A percentile compares a stretch with the other conserved stretches of the same genome.
phyloP scores from a whole-genome alignment of 1,284 basidiomycete species.

The Rhizoctonia solani region DNA sequence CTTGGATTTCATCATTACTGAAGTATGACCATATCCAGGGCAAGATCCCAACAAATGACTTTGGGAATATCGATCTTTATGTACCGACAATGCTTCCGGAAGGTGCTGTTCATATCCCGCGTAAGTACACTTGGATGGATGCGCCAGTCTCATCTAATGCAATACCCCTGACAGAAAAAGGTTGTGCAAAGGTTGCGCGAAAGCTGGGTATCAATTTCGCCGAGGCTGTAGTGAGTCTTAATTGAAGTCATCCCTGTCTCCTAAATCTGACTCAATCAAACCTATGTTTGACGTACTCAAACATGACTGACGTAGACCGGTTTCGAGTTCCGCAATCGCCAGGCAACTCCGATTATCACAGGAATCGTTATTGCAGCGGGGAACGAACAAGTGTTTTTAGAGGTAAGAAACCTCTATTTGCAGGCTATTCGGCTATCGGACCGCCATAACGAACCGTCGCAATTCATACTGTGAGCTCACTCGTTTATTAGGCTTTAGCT shows the following conservation, averaged over 20 bases:
- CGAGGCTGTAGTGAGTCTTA: constrained; percentile 79
- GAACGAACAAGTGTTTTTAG: constrained; percentile 74
- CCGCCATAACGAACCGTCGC: background rate
- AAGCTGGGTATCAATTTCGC: constrained; percentile 87
- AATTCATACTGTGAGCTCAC: constrained; percentile 8
- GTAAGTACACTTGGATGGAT: constrained; percentile 54
- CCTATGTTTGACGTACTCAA: background rate
- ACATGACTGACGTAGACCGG: constrained; percentile 60
- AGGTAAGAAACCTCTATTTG: constrained; percentile 55
- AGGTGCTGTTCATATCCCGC: constrained; percentile 86
- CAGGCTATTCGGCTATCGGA: constrained; percentile 6
- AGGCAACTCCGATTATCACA: constrained; percentile 81
- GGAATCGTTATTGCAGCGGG: constrained; percentile 88
- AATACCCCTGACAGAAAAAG: constrained; percentile 64
- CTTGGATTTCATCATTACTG: background rate
- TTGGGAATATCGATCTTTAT: constrained; percentile 97
- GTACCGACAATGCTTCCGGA: constrained; percentile 91
- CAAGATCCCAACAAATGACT: constrained; percentile 90
- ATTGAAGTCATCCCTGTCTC: background rate
- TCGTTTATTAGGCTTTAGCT: constrained; percentile 69
- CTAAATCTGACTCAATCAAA: background rate
- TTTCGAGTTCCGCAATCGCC: constrained; percentile 93
- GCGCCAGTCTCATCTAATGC: constrained; percentile 34
- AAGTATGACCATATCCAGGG: constrained; percentile 58
- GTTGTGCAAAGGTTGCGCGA: constrained; percentile 85